Evolutionary conservation across 345 rosid species (phyloP).

Genomic region (Ceriops decandra): DNA sequence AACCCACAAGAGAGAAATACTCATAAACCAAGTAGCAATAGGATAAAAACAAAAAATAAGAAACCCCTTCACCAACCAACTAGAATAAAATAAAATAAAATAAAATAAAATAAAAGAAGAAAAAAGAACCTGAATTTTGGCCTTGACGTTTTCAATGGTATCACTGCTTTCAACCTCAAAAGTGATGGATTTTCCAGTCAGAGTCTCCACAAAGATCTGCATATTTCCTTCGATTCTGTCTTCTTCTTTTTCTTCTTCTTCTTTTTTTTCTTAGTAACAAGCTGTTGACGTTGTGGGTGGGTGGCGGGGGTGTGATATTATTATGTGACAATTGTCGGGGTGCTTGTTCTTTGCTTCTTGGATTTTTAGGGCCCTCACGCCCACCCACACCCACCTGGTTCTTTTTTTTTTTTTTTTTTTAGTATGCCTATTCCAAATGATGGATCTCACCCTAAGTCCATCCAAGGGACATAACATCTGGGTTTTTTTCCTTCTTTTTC

Average conservation of each 20-base stretch:
- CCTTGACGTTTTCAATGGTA: constrained; percentile 23
- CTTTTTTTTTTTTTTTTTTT: too few species aligned
- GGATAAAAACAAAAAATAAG: too few species aligned
- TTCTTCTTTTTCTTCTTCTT: background rate
- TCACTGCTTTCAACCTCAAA: constrained; percentile 28
- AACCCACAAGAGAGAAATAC: background rate
- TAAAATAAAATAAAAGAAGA: background rate
- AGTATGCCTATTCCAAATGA: too few species aligned
- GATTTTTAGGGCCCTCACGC: too few species aligned
- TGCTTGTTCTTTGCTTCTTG: too few species aligned
- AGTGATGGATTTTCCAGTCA: constrained; percentile 22
- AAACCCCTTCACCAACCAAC: too few species aligned
- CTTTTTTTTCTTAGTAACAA: too few species aligned
- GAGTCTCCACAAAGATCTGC: constrained; percentile 25
- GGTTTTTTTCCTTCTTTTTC: background rate
- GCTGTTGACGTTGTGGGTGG: background rate
- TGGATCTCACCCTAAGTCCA: too few species aligned
- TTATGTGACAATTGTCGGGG: too few species aligned
- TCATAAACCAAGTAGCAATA: too few species aligned
- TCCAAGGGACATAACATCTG: background rate
- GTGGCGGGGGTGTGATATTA: too few species aligned
- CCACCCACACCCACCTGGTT: too few species aligned
- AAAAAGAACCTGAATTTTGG: constrained; percentile 22
- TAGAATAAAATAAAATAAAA: background rate
- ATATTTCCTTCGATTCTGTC: background rate